A percentile compares a stretch with the other conserved stretches of the same genome.
Evolutionary conservation across 83 land plant genomes (phyloP).

Genomic region (Diphasiastrum complanatum): DNA sequence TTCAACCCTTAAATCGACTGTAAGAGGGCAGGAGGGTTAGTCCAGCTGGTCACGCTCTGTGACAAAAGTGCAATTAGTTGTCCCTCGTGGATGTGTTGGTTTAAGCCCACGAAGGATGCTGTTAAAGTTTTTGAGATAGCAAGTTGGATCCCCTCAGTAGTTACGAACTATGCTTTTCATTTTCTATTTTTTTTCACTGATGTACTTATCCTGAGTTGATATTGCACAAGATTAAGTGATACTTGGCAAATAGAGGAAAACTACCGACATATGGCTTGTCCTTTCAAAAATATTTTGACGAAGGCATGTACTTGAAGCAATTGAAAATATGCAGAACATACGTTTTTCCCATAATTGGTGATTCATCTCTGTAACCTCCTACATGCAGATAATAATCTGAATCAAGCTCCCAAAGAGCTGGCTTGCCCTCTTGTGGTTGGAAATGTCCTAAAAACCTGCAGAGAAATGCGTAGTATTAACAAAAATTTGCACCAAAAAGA

Average conservation of each 20-base stretch:
- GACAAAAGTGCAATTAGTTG: too few species aligned
- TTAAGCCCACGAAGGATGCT: too few species aligned
- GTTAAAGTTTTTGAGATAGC: too few species aligned
- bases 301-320: background rate
- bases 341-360: slow-evolving; percentile 11
- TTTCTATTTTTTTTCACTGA: too few species aligned
- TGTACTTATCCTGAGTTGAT: too few species aligned
- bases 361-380: slow-evolving; percentile 67
- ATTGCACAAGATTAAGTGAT: too few species aligned
- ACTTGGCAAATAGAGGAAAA: background rate
- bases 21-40: too few species aligned
- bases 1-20: too few species aligned
- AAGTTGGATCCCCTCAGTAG: too few species aligned
- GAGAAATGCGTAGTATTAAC: background rate
- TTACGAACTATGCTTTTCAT: too few species aligned
- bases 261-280: background rate
- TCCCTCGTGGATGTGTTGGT: too few species aligned
- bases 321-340: slow-evolving; percentile 7
- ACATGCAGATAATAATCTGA: slow-evolving; percentile 97
- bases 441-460: slow-evolving; percentile 86
- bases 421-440: slow-evolving; percentile 92
- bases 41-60: too few species aligned
- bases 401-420: slow-evolving; percentile 95
- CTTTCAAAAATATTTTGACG: background rate
- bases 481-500: background rate